Percentiles rank a stretch among this genome's conserved stretches.
Conservation (phyloP, 2,329 filamentous ascomycete species). For the Ceratocystis variospora region DNA sequence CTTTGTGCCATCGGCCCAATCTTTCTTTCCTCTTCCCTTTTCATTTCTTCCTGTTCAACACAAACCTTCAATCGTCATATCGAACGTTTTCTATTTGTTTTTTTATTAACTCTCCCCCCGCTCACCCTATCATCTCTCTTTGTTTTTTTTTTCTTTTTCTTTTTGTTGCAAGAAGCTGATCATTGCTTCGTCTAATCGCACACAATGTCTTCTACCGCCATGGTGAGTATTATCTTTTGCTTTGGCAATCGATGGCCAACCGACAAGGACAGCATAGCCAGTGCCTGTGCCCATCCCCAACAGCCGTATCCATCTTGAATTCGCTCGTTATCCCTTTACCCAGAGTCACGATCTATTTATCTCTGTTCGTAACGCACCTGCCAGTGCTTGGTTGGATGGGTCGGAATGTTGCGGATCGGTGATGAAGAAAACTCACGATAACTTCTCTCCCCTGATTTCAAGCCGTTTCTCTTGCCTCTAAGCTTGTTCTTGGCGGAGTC, state of each 20-base stretch:
- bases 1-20: constrained; percentile 8
- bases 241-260: background rate
- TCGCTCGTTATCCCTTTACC: background rate
- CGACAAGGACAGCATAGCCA: background rate
- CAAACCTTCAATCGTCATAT: constrained; percentile 4
- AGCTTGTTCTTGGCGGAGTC: background rate
- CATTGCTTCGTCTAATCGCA: background rate
- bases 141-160: background rate
- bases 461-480: background rate
- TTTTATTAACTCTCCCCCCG: constrained; percentile 1
- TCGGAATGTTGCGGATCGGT: background rate
- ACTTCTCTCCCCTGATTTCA: background rate
- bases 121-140: background rate
- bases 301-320: background rate
- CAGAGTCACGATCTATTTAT: background rate
- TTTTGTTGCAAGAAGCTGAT: background rate
- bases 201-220: constrained; percentile 14
- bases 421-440: background rate
- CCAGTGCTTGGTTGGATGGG: background rate
- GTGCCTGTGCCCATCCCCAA: background rate
- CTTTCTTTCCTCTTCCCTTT: constrained; percentile 1
- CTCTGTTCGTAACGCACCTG: background rate
- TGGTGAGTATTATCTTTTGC: constrained; percentile 11
- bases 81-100: background rate
- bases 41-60: constrained; percentile 3